These are phyloP conservation scores for Kurtzmaniella quercitrusa DNA, from an alignment of 1,139 yeast genomes.

Conservation along the genomic window DNA sequence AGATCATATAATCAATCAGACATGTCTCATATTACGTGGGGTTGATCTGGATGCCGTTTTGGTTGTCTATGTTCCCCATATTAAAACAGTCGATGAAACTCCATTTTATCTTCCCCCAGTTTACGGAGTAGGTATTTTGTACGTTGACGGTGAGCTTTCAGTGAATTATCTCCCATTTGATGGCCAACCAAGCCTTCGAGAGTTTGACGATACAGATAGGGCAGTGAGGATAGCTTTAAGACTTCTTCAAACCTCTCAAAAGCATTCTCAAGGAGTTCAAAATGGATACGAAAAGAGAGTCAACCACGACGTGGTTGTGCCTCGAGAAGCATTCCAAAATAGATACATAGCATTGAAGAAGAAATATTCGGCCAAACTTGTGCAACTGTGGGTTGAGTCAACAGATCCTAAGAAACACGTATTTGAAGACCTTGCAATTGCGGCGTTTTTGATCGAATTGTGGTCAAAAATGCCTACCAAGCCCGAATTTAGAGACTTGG, in stretches of 20 bases:
- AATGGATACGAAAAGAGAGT: conserved; percentile 87
- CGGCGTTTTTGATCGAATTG: conserved; percentile 87
- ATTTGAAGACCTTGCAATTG: conserved; percentile 93
- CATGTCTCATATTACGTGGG: conserved; percentile 53
- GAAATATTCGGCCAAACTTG: conserved; percentile 70
- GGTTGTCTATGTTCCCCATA: conserved; percentile 76
- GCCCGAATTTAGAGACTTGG: conserved; percentile 74
- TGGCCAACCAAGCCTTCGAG: conserved; percentile 22
- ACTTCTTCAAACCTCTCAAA: conserved; percentile 70
- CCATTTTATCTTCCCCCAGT: conserved; percentile 91
- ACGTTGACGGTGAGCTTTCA: conserved; percentile 50
- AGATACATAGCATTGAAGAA: conserved; percentile 76
- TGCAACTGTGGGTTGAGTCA: conserved; percentile 85
- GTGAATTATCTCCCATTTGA: conserved; percentile 74
- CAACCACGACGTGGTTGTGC: conserved; percentile 81
- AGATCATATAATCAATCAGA: conserved; percentile 79
- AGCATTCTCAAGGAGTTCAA: conserved; percentile 80
- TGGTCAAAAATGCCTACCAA: conserved; percentile 57
- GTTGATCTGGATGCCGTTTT: conserved; percentile 33
- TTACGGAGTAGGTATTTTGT: conserved; percentile 72
- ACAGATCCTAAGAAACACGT: conserved; percentile 96
- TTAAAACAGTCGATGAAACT: conserved; percentile 52
- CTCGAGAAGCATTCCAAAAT: conserved; percentile 79
- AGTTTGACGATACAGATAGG: conserved; percentile 49
- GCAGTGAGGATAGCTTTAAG: conserved; percentile 78